A percentile compares a stretch with the other conserved stretches of the same genome.
Conservation (phyloP, 225 moss, liverwort and hornwort species). For the Physcomitrellopsis africana region DNA sequence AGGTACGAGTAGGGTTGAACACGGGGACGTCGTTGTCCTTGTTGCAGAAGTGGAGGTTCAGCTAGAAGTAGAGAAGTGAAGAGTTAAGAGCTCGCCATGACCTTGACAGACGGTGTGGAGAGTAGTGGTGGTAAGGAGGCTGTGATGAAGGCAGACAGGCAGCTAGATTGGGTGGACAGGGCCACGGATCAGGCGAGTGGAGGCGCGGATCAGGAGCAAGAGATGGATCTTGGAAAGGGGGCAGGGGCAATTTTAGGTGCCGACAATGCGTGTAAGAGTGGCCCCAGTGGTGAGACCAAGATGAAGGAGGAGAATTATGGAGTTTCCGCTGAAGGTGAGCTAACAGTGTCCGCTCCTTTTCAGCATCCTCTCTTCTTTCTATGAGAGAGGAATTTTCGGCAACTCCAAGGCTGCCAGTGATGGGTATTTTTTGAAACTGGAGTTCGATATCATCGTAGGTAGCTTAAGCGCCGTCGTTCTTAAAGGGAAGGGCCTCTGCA, state of each 20-base stretch:
- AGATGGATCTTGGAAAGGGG: slow-evolving; percentile 49
- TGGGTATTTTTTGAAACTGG: slow-evolving; percentile 32
- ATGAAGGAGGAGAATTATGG: slow-evolving; percentile 38
- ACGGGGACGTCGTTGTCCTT: slow-evolving; percentile 9
- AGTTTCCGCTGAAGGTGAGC: slow-evolving; percentile 51
- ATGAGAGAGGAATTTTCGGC: slow-evolving; percentile 37
- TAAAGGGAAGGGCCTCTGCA: background rate
- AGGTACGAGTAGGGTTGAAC: background rate
- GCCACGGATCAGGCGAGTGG: slow-evolving; percentile 36
- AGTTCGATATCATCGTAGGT: slow-evolving; percentile 42
- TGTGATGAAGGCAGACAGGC: slow-evolving; percentile 25
- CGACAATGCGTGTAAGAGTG: slow-evolving; percentile 49
- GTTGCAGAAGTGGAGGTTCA: slow-evolving; percentile 20
- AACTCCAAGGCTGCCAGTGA: slow-evolving; percentile 25
- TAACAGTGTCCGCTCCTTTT: slow-evolving; percentile 9
- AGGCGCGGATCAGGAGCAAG: slow-evolving; percentile 31
- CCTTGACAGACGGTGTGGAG: slow-evolving; percentile 43
- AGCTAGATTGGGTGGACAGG: slow-evolving; percentile 39
- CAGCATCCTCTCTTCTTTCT: background rate
- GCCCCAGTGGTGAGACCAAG: slow-evolving; percentile 25
- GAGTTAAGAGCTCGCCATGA: slow-evolving; percentile 34
- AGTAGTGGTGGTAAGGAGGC: slow-evolving; percentile 27
- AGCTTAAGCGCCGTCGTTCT: slow-evolving; percentile 18
- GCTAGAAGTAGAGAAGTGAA: background rate
- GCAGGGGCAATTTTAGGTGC: slow-evolving; percentile 37